Conservation (phyloP, 306 rosid species). For the Mimosa bimucronata region DNA sequence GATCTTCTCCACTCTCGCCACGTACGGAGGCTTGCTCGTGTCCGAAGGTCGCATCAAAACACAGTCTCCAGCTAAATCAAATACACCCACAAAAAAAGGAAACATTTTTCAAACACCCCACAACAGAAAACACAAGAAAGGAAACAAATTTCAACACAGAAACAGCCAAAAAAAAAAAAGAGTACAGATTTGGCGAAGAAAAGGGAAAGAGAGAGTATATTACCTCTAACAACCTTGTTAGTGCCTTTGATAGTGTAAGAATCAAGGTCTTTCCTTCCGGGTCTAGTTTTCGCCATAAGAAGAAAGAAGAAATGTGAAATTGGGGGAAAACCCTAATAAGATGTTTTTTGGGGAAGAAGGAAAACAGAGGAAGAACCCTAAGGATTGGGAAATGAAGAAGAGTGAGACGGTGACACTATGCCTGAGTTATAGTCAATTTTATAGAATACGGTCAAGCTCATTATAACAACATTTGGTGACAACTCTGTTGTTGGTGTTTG, state of each 20-base stretch:
- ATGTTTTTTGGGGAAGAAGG: conserved; percentile 2
- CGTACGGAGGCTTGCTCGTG: conserved; percentile 73
- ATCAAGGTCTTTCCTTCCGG: conserved; percentile 64
- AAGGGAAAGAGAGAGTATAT: neutral
- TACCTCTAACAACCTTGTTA: conserved; percentile 77
- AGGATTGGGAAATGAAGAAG: conserved; percentile 24
- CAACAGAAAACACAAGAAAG: neutral
- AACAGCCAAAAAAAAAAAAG: neutral
- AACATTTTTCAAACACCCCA: conserved; percentile 11
- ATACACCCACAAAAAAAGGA: conserved; percentile 28
- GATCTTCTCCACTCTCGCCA: conserved; percentile 82
- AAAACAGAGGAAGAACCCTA: conserved; percentile 34
- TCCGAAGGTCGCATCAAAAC: conserved; percentile 88
- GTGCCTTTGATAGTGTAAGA: conserved; percentile 77
- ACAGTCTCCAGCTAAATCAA: conserved; percentile 65
- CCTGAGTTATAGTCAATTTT: conserved; percentile 38
- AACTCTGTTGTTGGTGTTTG: neutral
- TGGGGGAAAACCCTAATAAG: conserved; percentile 37
- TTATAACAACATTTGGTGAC: conserved; percentile 8
- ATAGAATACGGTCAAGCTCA: conserved; percentile 32
- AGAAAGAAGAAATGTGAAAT: conserved; percentile 27
- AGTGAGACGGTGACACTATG: conserved; percentile 37
- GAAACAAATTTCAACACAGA: conserved; percentile 15
- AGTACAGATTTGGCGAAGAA: neutral
- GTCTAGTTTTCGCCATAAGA: conserved; percentile 73